Percentiles rank a stretch among this genome's conserved stretches.
phyloP scores from a whole-genome alignment of 441 rosid genomes.

The Corymbia calophylla region DNA sequence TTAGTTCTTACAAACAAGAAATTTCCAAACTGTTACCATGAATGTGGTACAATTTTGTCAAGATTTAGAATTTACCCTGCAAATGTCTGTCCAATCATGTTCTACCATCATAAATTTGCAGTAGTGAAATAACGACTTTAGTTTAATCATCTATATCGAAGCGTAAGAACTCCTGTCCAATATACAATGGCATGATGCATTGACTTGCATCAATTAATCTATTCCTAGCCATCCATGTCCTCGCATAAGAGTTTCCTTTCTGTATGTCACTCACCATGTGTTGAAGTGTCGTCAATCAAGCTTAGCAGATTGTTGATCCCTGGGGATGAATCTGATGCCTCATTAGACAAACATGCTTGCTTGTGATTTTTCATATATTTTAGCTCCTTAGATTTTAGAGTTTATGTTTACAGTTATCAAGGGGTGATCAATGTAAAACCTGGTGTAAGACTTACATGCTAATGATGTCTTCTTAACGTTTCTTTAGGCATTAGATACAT shows the following conservation, averaged over 20 bases:
- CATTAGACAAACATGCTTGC: neutral
- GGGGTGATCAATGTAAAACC: neutral
- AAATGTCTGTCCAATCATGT: neutral
- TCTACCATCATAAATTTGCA: neutral
- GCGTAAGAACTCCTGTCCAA: neutral
- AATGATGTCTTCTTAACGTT: neutral
- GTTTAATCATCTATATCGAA: neutral
- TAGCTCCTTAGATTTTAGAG: neutral
- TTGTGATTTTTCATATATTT: neutral
- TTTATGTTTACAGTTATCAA: neutral
- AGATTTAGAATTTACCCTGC: neutral
- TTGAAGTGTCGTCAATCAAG: neutral
- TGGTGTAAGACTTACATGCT: neutral
- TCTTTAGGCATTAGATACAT: slow-evolving; percentile 57
- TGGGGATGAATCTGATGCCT: neutral
- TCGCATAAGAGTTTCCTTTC: neutral
- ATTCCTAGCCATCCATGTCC: neutral
- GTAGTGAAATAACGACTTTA: neutral
- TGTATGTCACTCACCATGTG: neutral
- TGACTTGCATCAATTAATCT: neutral
- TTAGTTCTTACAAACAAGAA: neutral
- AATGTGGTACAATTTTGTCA: neutral
- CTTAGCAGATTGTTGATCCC: neutral
- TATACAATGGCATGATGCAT: neutral
- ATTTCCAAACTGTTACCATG: neutral